phyloP scores from a whole-genome alignment of 768 basidiomycete genomes.

The Phaeotremella fagi region DNA sequence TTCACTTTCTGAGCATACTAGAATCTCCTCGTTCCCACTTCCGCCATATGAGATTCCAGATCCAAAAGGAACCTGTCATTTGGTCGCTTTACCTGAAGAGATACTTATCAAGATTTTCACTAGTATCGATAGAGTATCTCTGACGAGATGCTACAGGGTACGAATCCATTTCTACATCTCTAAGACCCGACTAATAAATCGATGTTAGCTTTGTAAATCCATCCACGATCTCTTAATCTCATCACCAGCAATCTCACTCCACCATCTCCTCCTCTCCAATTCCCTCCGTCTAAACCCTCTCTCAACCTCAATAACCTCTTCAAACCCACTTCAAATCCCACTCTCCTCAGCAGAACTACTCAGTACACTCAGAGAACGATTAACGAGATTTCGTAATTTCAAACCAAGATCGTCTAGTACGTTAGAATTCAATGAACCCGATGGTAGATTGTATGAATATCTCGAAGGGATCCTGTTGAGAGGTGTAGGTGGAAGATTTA shows the following conservation, averaged over 20 bases:
- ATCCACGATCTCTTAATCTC: conserved; percentile 28
- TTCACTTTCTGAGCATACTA: neutral
- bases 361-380: conserved; percentile 26
- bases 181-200: neutral
- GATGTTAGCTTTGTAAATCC: conserved; percentile 33
- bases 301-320: conserved; percentile 5
- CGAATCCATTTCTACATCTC: neutral
- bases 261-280: conserved; percentile 21
- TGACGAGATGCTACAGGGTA: conserved; percentile 28
- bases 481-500: conserved; percentile 13
- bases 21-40: neutral
- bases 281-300: conserved; percentile 33
- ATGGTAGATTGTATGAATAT: conserved; percentile 46
- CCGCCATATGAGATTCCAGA: conserved; percentile 27
- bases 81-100: conserved; percentile 32
- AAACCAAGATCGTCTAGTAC: conserved; percentile 11
- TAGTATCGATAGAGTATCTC: conserved; percentile 21
- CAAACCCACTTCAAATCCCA: conserved; percentile 17
- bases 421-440: conserved; percentile 28
- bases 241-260: conserved; percentile 26
- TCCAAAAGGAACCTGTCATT: conserved; percentile 16
- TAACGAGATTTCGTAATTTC: conserved; percentile 38
- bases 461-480: conserved; percentile 42
- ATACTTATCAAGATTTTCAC: conserved; percentile 30
- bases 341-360: conserved; percentile 30